Percentiles rank a stretch among this genome's conserved stretches.
Conservation (phyloP, 1,139 yeast genomes). For the Pichia sp. region DNA sequence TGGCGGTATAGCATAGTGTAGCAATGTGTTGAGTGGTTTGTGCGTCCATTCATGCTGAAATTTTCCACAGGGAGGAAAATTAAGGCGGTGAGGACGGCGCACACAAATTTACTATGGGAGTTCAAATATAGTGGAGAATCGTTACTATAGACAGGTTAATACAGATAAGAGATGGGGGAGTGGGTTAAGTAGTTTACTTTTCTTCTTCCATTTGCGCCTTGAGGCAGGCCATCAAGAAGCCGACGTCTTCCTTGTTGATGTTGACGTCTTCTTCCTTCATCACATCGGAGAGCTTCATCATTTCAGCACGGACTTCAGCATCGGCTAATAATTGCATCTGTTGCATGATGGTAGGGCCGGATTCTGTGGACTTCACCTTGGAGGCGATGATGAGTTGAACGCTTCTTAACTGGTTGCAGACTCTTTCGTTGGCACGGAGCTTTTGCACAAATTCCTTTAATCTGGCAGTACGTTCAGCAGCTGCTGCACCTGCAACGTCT, state of each 20-base stretch:
- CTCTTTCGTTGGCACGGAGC: conserved; percentile 9
- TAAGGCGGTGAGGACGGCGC: too few species aligned
- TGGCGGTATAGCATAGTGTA: not conserved
- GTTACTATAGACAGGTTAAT: not conserved
- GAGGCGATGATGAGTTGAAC: conserved; percentile 15
- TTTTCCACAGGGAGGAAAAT: too few species aligned
- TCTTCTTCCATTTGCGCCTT: conserved; percentile 16
- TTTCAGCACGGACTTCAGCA: conserved; percentile 15
- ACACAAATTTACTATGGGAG: too few species aligned
- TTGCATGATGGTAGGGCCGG: conserved; percentile 14
- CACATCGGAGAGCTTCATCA: conserved; percentile 16
- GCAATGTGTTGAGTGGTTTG: too few species aligned
- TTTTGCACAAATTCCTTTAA: conserved; percentile 9
- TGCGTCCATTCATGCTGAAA: not conserved
- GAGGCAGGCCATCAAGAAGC: conserved; percentile 14
- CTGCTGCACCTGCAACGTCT: conserved; percentile 9
- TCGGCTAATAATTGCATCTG: conserved; percentile 12
- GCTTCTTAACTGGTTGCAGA: conserved; percentile 11
- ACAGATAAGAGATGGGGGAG: too few species aligned
- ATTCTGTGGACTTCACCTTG: conserved; percentile 7
- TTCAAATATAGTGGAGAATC: too few species aligned
- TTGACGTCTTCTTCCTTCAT: conserved; percentile 16
- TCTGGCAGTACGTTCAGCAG: conserved; percentile 11
- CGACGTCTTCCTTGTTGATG: conserved; percentile 18
- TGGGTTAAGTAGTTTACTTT: not conserved